These are phyloP conservation scores for Asterochloris sp. DNA, from an alignment of 139 green algal species.

Conservation along the genomic window DNA sequence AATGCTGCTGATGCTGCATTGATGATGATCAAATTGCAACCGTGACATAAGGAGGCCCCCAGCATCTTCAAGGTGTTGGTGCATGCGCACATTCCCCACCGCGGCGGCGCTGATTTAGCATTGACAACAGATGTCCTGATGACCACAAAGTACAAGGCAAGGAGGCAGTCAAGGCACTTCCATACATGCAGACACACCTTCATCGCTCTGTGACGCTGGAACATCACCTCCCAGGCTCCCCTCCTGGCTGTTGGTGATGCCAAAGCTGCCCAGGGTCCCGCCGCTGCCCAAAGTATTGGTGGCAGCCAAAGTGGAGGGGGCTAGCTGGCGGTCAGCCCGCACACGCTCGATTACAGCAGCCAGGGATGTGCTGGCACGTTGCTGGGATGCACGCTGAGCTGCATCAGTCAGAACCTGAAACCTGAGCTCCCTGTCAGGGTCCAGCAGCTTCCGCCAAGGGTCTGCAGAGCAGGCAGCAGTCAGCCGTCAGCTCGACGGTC, in stretches of 20 bases:
- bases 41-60: too few species aligned
- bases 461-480: neutral
- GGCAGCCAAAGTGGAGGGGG: neutral
- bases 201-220: constrained; percentile 11
- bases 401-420: constrained; percentile 5
- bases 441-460: constrained; percentile 18
- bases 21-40: too few species aligned
- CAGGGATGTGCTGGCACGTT: constrained; percentile 5
- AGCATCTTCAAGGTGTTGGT: too few species aligned
- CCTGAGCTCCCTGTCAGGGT: neutral
- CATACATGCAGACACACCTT: neutral
- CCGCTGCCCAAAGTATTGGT: neutral
- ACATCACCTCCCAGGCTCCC: constrained; percentile 11
- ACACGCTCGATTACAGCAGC: neutral
- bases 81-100: too few species aligned
- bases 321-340: neutral
- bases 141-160: too few species aligned
- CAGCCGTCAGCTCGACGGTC: neutral
- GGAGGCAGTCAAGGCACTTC: too few species aligned
- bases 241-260: neutral
- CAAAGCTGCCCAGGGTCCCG: constrained; percentile 6
- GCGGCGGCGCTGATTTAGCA: too few species aligned
- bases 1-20: too few species aligned
- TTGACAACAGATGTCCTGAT: too few species aligned
- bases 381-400: neutral